These are phyloP conservation scores for Xylaria sp. DNA, from an alignment of 2,329 filamentous ascomycete genomes.

Conservation along the genomic window DNA sequence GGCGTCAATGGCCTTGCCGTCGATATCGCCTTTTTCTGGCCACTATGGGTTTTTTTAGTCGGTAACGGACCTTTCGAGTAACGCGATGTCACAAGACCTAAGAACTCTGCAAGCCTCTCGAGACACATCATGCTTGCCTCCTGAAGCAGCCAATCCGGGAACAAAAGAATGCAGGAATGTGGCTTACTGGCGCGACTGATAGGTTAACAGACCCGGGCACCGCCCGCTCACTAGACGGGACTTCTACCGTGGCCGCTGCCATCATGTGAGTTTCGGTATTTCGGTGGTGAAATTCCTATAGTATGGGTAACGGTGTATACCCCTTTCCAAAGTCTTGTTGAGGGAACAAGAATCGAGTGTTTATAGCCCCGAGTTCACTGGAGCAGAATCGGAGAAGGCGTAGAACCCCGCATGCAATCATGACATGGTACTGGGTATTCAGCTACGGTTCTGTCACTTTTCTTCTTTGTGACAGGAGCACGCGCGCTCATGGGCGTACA, in stretches of 20 bases:
- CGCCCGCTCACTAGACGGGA: slow-evolving; percentile 47
- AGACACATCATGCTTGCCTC: neutral
- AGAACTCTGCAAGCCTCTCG: too few species aligned
- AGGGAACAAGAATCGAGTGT: neutral
- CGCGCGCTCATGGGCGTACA: neutral
- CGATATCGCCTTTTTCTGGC: slow-evolving; percentile 51
- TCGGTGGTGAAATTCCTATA: neutral
- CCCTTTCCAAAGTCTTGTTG: neutral
- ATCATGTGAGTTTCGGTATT: slow-evolving; percentile 21
- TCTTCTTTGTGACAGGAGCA: neutral
- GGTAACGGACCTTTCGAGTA: neutral
- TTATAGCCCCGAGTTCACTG: slow-evolving; percentile 11
- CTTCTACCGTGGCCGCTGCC: slow-evolving; percentile 24
- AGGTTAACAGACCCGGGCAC: slow-evolving; percentile 53
- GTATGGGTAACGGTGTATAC: neutral
- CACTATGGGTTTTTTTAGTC: slow-evolving; percentile 41
- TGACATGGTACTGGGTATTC: neutral
- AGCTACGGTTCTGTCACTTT: neutral
- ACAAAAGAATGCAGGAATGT: neutral
- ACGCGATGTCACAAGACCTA: neutral
- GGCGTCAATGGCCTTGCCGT: slow-evolving; percentile 51
- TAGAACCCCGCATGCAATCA: slow-evolving; percentile 26
- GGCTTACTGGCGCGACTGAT: slow-evolving; percentile 48
- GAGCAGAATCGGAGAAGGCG: slow-evolving; percentile 7
- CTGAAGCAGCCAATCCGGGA: neutral